Evolutionary conservation across 495 filamentous ascomycete genomes (phyloP), one percentile per base, ranked within the genome.

Genomic region (Halenospora varia): DNA sequence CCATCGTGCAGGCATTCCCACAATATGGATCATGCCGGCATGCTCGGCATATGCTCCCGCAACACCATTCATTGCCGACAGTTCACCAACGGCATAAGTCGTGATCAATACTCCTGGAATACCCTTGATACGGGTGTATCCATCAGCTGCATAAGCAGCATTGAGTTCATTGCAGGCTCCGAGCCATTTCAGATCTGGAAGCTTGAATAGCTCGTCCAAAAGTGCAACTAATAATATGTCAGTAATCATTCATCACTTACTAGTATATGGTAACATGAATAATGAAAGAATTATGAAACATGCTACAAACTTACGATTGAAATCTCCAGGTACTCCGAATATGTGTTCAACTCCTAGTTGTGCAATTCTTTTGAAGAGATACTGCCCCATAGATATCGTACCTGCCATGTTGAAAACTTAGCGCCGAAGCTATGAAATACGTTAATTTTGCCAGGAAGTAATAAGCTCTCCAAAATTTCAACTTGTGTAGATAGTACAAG

Each of bases 1-100:
- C 9, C 69, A 54, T 20, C 72, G 77, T 25, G 70, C 70, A 11
- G 83, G 81, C 56, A 83, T 82, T 54, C 85, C 84, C 45, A 87
- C 84, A 54, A 87, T 84, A 57, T 88, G 85, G 22, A 83, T 71
- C 41, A 88, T 74, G 0, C 83, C 83, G 1, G 84, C 82, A 48
- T 74, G 81, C 63, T 86, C 83, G 4, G 76, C 80, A 67, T 80
- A 85, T 17, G 81, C 74, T 17, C 87, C 87, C 13, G 84, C 85
- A 26, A 88, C 76, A 8, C 84, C 87, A 65, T 88, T 88, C 62
- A 88, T 70, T 2, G 84, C 82, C 11, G 79, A 83, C 44, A 90
- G 73, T 65, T 90, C 87, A 24, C 87, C 87, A 0, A 88, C 85
- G 22, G 84, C 87, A 57, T 87, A 88, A 4, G 85, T 88, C 1